These are phyloP conservation scores for Pseudogymnoascus sp. DNA, from an alignment of 2,329 filamentous ascomycete genomes.

Conservation along the genomic window DNA sequence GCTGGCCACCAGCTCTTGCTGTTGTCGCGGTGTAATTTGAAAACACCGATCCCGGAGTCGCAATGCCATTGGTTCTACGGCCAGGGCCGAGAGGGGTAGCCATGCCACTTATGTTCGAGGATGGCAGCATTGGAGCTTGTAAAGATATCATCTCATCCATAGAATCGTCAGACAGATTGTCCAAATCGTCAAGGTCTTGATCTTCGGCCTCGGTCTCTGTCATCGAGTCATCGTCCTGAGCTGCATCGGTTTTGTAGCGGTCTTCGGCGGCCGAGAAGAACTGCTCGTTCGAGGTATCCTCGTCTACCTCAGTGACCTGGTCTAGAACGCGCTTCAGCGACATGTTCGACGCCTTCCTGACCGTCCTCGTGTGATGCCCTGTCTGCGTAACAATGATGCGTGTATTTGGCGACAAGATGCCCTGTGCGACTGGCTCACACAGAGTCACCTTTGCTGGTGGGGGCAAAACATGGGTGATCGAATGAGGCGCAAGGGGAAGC, in stretches of 20 bases:
- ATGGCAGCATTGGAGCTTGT: slow-evolving; percentile 66
- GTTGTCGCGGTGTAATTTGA: slow-evolving; percentile 83
- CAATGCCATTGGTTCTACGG: slow-evolving; percentile 63
- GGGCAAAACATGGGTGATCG: slow-evolving; percentile 75
- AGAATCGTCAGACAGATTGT: slow-evolving; percentile 80
- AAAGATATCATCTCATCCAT: slow-evolving; percentile 91
- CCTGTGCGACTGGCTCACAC: slow-evolving; percentile 93
- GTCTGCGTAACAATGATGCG: slow-evolving; percentile 73
- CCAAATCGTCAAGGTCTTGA: slow-evolving; percentile 55
- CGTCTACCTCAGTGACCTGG: slow-evolving; percentile 54
- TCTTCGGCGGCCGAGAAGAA: slow-evolving; percentile 92
- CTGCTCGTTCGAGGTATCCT: slow-evolving; percentile 80
- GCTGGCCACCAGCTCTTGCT: slow-evolving; percentile 61
- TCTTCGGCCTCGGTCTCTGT: slow-evolving; percentile 56
- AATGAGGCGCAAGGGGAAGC: slow-evolving; percentile 72
- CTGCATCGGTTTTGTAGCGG: slow-evolving; percentile 47
- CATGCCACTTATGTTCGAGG: slow-evolving; percentile 69
- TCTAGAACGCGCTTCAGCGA: slow-evolving; percentile 46
- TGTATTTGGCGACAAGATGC: slow-evolving; percentile 66
- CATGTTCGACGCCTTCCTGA: slow-evolving; percentile 38
- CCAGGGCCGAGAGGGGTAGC: slow-evolving; percentile 73
- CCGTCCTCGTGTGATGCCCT: slow-evolving; percentile 46
- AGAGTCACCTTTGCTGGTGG: slow-evolving; percentile 81
- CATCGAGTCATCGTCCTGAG: slow-evolving; percentile 45
- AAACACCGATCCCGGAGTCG: slow-evolving; percentile 80